Evolutionary conservation across 1,139 yeast species (phyloP), one percentile per base, ranked within the genome.

Genomic region (Diutina pseudorugosa): DNA sequence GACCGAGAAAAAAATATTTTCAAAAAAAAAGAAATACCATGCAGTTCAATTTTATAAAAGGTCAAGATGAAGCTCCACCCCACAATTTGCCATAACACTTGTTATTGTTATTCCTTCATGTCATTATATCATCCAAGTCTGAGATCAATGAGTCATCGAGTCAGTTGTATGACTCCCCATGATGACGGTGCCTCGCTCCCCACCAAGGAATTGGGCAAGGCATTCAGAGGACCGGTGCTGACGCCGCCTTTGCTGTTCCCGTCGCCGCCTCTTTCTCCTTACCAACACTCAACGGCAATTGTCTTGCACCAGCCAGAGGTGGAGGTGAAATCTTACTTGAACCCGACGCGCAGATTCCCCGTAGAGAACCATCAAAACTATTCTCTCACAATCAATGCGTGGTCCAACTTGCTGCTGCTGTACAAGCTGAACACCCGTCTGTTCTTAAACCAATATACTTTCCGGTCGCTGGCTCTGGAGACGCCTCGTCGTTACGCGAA

Each of bases 311-410:
- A 25, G 33, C 25, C 33, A 6, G 30, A n/a, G 33, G 23, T 4
- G 8, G 53, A 60, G 51, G 56, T 55, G 36, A 58, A 59, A 53
- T 57, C 57, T 54, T 65, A 52, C 62, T 61, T 61, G 52, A 61
- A 58, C n/a, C 52, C 62, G 27, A 54, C 53, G 25, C 57, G 59
- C 19, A 61, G 65, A 21, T 80, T 76, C 64, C 79, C 79, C 55
- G 59, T 79, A 52, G 79, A 77, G 56, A 70, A 75, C 58, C 72
- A 67, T 59, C 69, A 71, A 52, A 71, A 76, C 50, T 72, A 75
- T 59, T 69, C 72, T 50, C 65, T 82, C 58, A 73, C 72, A 41
- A 69, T 82, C 51, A 72, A 73, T 58, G 80, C 85, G 11, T 81
- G 82, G 79, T 60, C 64, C 19, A 68, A 70, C 51, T 63, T 76